Evolutionary conservation across 108 stramenopile species (phyloP), one percentile per base, ranked within the genome.

Genomic region (Stephanodiscus minutulus): DNA sequence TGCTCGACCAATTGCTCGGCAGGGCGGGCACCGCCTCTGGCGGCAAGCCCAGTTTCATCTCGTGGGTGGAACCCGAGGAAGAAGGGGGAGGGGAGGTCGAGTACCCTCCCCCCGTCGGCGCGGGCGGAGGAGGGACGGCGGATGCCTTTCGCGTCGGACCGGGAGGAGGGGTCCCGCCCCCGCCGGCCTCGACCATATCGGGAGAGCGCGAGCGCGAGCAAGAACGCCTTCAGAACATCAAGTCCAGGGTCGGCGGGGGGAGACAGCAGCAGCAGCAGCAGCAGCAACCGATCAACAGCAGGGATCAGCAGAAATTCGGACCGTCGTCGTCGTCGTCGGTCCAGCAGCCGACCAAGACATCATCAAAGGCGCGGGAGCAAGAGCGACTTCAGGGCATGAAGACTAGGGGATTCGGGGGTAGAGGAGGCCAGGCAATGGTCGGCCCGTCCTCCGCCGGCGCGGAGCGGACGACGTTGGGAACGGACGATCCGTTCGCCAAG

Each of bases 171-270:
- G 43, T 44, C 15, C 43, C 12, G 3, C 43, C 43, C 43, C 43
- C 43, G 15, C 41, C 37, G 13, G 55, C 67, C 33, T 31, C 55
- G 43, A 53, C 66, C 28, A 18, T 68, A 29, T 68, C 67, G 43
- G 67, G 67, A 29, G 67, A 68, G 8, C 67, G 56, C 5, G 67
- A 68, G 29, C 67, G 67, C 22, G 67, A 68, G 44, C 67, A 57
- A 57, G 55, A 68, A 43, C 67, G 67, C 3, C 67, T 68, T 25
- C 50, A 57, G 41, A 68, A 68, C 31, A 68, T 68, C 55, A 56
- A 44, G 29, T 11, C 56, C 1, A 68, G 39, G 25, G 56, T 55
- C 8, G 43, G 39, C 39, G 67, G 54, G n/a, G 48, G 52, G 36
- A 27, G 55, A 17, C 55, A 31, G 55, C 55, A 5, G 27, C 55